Conservation (phyloP, 345 rosid species). For the Hibiscus tridactylites region DNA sequence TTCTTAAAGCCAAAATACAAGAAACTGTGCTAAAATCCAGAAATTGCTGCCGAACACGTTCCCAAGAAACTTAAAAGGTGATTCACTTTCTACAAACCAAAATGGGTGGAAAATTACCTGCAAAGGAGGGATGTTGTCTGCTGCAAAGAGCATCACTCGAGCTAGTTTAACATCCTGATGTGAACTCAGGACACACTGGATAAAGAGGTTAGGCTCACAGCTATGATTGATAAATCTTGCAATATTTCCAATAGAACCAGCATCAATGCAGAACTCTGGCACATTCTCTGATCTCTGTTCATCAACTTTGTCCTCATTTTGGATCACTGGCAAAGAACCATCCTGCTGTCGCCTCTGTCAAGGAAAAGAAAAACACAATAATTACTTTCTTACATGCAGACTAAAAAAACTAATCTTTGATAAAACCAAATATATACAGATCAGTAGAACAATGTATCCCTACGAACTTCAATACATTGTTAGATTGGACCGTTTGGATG, state of each 20-base stretch:
- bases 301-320: slow-evolving; percentile 16
- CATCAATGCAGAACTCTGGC: slow-evolving; percentile 93
- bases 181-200: slow-evolving; percentile 72
- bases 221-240: slow-evolving; percentile 93
- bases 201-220: slow-evolving; percentile 88
- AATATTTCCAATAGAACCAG: slow-evolving; percentile 67
- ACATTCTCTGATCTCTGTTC: slow-evolving; percentile 43
- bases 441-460: neutral
- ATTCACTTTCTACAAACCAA: neutral
- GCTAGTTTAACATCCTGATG: slow-evolving; percentile 82
- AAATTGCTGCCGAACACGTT: neutral
- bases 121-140: slow-evolving; percentile 87
- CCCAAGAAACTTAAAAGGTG: neutral
- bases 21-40: neutral
- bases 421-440: neutral
- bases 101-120: slow-evolving; percentile 39
- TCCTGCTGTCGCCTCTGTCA: slow-evolving; percentile 57
- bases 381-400: neutral
- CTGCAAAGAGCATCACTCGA: slow-evolving; percentile 85
- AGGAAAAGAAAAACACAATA: slow-evolving; percentile 10
- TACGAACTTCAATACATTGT: neutral
- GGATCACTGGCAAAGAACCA: slow-evolving; percentile 28
- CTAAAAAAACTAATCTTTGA: neutral
- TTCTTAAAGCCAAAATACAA: neutral
- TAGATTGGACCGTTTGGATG: neutral